A percentile compares a stretch with the other conserved stretches of the same genome.
Conservation (phyloP, 352 stramenopile species). For the Globisporangium barbulae region DNA sequence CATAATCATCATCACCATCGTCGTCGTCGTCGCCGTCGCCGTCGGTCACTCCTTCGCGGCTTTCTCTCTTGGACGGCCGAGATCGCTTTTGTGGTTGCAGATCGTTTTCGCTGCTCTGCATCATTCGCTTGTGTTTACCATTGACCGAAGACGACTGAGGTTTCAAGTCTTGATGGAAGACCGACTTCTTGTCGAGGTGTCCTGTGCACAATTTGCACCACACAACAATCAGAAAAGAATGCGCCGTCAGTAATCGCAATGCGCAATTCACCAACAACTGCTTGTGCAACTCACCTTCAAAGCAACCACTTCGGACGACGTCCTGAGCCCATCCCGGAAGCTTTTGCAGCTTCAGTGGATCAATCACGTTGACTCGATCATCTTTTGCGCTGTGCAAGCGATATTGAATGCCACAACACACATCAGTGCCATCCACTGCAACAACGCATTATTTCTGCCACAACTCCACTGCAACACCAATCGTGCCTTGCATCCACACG, state of each 20-base stretch:
- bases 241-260: not conserved
- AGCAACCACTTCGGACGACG: constrained; percentile 50
- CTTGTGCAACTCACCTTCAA: constrained; percentile 24
- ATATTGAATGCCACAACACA: not conserved
- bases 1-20: constrained; percentile 4
- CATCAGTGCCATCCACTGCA: not conserved
- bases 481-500: not conserved
- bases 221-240: not conserved
- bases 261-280: not conserved
- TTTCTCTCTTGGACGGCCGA: constrained; percentile 15
- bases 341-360: constrained; percentile 31
- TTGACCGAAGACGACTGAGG: not conserved
- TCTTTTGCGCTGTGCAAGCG: not conserved
- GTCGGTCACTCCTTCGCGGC: constrained; percentile 8
- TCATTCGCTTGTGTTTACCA: constrained; percentile 12
- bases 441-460: not conserved
- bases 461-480: not conserved
- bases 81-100: constrained; percentile 17
- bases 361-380: constrained; percentile 17
- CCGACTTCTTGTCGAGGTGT: constrained; percentile 5
- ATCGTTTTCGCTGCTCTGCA: constrained; percentile 1
- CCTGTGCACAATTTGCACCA: not conserved
- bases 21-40: constrained; percentile 13
- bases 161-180: not conserved
- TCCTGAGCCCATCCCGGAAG: constrained; percentile 56